A percentile compares a stretch with the other conserved stretches of the same genome.
phyloP scores from a whole-genome alignment of 2,329 filamentous ascomycete genomes.

The Ophiosphaerella herpotricha region DNA sequence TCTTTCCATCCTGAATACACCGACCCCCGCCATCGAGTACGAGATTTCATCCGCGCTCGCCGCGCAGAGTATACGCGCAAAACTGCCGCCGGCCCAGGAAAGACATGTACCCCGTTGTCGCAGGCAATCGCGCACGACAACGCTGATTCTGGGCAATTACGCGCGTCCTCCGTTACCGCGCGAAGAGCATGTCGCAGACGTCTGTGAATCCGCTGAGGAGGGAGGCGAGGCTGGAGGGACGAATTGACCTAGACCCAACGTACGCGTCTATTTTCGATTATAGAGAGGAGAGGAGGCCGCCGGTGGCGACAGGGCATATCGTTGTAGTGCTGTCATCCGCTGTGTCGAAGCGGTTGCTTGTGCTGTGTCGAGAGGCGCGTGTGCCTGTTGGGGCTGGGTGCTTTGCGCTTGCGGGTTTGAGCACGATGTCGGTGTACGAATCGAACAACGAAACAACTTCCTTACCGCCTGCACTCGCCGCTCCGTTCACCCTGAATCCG shows the following conservation, averaged over 20 bases:
- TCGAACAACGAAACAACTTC: slow-evolving; percentile 31
- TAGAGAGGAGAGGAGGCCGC: no score
- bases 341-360: slow-evolving; percentile 44
- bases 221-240: slow-evolving; percentile 19
- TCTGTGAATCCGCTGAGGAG: slow-evolving; percentile 49
- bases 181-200: slow-evolving; percentile 45
- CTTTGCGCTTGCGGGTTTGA: slow-evolving; percentile 52
- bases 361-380: slow-evolving; percentile 44
- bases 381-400: slow-evolving; percentile 51
- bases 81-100: slow-evolving; percentile 53
- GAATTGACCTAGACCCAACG: slow-evolving; percentile 32
- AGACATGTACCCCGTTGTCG: slow-evolving; percentile 49
- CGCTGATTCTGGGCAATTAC: slow-evolving; percentile 56
- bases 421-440: slow-evolving; percentile 54
- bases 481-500: slow-evolving; percentile 54
- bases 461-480: slow-evolving; percentile 46
- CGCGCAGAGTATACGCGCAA: neutral
- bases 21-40: slow-evolving; percentile 7
- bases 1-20: slow-evolving; percentile 27
- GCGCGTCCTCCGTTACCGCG: slow-evolving; percentile 50
- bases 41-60: neutral
- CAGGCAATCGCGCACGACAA: slow-evolving; percentile 45
- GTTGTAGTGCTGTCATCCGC: no score
- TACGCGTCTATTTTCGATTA: no score
- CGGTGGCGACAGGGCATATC: no score